A percentile compares a stretch with the other conserved stretches of the same genome.
These are phyloP conservation scores for Porpolomopsis calyptriformis DNA, from an alignment of 768 basidiomycete genomes.

Conservation along the genomic window DNA sequence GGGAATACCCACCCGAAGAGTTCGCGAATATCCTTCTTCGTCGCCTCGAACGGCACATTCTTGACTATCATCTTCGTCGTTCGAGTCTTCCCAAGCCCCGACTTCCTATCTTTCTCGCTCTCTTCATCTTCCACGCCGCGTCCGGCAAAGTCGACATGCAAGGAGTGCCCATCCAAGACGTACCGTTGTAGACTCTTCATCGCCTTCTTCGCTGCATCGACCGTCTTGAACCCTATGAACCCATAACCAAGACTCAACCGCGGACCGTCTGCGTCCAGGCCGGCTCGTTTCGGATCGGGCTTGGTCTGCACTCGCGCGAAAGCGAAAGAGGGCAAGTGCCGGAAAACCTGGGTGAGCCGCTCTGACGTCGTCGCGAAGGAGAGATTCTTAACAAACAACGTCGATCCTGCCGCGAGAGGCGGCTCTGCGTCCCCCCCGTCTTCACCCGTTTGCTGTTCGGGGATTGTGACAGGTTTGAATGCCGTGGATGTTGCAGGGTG, in stretches of 20 bases:
- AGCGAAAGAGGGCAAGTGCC: constrained; percentile 64
- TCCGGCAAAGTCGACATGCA: constrained; percentile 80
- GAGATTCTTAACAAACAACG: constrained; percentile 91
- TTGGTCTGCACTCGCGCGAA: constrained; percentile 91
- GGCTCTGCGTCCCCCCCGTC: constrained; percentile 32
- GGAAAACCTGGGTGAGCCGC: constrained; percentile 57
- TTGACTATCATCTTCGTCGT: constrained; percentile 96
- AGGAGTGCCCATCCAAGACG: constrained; percentile 75
- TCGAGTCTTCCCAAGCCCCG: constrained; percentile 38
- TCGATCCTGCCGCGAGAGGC: constrained; percentile 55
- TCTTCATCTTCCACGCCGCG: constrained; percentile 57
- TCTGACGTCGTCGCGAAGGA: constrained; percentile 84
- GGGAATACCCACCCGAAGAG: constrained; percentile 93
- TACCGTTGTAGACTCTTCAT: constrained; percentile 70
- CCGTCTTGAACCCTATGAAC: constrained; percentile 81
- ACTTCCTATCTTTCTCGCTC: constrained; percentile 32
- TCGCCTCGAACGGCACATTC: constrained; percentile 95
- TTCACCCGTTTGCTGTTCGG: constrained; percentile 29
- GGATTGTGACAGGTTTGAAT: constrained; percentile 29
- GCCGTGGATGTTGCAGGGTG: constrained; percentile 10
- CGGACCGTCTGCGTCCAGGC: constrained; percentile 23
- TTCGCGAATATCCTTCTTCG: constrained; percentile 83
- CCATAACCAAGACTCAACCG: constrained; percentile 93
- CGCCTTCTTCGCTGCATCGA: constrained; percentile 63
- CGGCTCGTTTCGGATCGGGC: constrained; percentile 66